These are phyloP conservation scores for Apiospora hydei DNA, from an alignment of 2,329 filamentous ascomycete species.

Conservation along the genomic window DNA sequence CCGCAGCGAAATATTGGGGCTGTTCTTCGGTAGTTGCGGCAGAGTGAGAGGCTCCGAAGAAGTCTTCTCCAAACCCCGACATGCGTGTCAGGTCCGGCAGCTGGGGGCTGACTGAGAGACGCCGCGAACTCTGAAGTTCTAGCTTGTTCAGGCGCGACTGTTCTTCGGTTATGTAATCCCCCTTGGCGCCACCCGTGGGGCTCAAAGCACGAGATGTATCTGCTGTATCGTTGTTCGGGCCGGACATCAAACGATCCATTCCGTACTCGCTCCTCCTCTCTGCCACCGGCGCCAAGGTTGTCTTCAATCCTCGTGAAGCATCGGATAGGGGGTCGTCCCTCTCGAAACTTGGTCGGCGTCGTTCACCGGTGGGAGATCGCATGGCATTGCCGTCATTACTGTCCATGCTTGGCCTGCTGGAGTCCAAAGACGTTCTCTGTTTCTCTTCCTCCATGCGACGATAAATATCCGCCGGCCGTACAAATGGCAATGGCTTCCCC, in stretches of 20 bases:
- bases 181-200: neutral
- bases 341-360: constrained; percentile 37
- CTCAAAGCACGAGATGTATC: constrained; percentile 24
- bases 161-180: neutral
- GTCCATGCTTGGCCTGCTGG: constrained; percentile 63
- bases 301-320: constrained; percentile 45
- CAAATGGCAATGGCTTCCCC: constrained; percentile 63
- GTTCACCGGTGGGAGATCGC: constrained; percentile 35
- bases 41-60: constrained; percentile 49
- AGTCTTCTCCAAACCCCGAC: constrained; percentile 66
- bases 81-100: constrained; percentile 65
- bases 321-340: constrained; percentile 46
- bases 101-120: constrained; percentile 59
- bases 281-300: constrained; percentile 59
- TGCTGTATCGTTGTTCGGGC: neutral
- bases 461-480: constrained; percentile 81
- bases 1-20: constrained; percentile 14
- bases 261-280: constrained; percentile 68
- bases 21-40: neutral
- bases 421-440: constrained; percentile 63
- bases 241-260: constrained; percentile 50
- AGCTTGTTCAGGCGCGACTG: constrained; percentile 9
- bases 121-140: constrained; percentile 28
- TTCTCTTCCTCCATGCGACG: constrained; percentile 73
- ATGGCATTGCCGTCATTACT: constrained; percentile 44